These are phyloP conservation scores for Brettanomyces sp. DNA, from an alignment of 805 yeast species.

Conservation along the genomic window DNA sequence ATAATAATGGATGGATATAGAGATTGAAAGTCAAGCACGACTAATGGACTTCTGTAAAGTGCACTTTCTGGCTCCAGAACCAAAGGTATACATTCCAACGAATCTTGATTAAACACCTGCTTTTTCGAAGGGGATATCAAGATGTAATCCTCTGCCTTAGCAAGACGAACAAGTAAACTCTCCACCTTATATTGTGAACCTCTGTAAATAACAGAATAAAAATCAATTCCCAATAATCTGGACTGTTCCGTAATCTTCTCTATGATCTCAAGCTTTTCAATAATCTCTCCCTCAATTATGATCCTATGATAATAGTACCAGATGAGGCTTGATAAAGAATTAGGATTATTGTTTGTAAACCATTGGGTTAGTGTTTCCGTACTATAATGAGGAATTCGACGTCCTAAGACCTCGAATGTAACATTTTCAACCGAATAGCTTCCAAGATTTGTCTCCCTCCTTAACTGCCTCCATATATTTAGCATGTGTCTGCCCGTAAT, in stretches of 20 bases:
- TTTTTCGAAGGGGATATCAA: slow-evolving; percentile 70
- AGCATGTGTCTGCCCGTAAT: slow-evolving; percentile 77
- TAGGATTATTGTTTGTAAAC: slow-evolving; percentile 23
- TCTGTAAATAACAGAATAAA: slow-evolving; percentile 73
- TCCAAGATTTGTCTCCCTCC: slow-evolving; percentile 51
- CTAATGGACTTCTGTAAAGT: slow-evolving; percentile 79
- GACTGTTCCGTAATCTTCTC: slow-evolving; percentile 74
- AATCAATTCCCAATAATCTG: slow-evolving; percentile 80
- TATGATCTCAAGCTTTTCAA: slow-evolving; percentile 57
- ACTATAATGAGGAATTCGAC: slow-evolving; percentile 55
- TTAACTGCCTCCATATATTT: slow-evolving; percentile 74
- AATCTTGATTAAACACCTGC: slow-evolving; percentile 76
- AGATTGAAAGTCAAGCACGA: slow-evolving; percentile 89
- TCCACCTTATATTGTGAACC: slow-evolving; percentile 96
- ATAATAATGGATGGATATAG: slow-evolving; percentile 87
- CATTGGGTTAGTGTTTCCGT: slow-evolving; percentile 38
- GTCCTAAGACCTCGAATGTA: slow-evolving; percentile 56
- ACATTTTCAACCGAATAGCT: slow-evolving; percentile 74
- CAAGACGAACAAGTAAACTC: slow-evolving; percentile 63
- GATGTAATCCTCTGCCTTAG: slow-evolving; percentile 67
- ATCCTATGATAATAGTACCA: slow-evolving; percentile 39
- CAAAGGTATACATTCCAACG: slow-evolving; percentile 80
- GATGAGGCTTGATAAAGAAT: slow-evolving; percentile 26
- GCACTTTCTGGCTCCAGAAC: slow-evolving; percentile 88
- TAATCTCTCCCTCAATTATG: slow-evolving; percentile 34